Evolutionary conservation across 1,139 yeast genomes (phyloP).

Genomic region (Candida glucosophila): DNA sequence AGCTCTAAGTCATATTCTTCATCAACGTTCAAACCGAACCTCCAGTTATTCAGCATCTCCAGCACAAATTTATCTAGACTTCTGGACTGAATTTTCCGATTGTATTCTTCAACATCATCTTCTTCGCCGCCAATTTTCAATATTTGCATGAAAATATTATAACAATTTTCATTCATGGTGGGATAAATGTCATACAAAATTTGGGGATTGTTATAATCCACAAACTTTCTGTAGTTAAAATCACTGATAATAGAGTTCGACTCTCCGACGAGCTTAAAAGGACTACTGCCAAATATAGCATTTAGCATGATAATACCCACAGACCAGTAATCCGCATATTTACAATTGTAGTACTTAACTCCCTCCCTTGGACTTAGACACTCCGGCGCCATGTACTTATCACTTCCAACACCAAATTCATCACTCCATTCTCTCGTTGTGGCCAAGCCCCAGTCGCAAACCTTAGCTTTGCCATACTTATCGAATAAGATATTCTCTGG

Average conservation of each 20-base stretch:
- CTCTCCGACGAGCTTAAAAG: slow-evolving; percentile 24
- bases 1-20: slow-evolving; percentile 19
- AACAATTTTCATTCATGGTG: slow-evolving; percentile 29
- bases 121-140: slow-evolving; percentile 27
- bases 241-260: slow-evolving; percentile 15
- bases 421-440: slow-evolving; percentile 25
- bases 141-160: slow-evolving; percentile 23
- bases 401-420: slow-evolving; percentile 48
- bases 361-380: slow-evolving; percentile 16
- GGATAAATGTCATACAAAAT: slow-evolving; percentile 36
- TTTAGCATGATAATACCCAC: slow-evolving; percentile 36
- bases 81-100: slow-evolving; percentile 18
- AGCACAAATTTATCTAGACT: slow-evolving; percentile 19
- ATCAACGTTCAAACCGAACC: slow-evolving; percentile 27
- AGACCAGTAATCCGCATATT: slow-evolving; percentile 35
- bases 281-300: slow-evolving; percentile 40
- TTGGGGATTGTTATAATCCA: slow-evolving; percentile 21
- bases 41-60: slow-evolving; percentile 22
- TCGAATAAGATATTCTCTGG: slow-evolving; percentile 45
- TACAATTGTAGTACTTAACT: slow-evolving; percentile 22
- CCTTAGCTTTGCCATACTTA: slow-evolving; percentile 31
- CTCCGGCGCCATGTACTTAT: slow-evolving; percentile 54
- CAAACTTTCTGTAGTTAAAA: slow-evolving; percentile 31
- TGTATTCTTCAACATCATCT: slow-evolving; percentile 19
- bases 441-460: slow-evolving; percentile 53